Conservation (phyloP, 2,329 filamentous ascomycete species). For the Aspergillus puulaauensis region DNA sequence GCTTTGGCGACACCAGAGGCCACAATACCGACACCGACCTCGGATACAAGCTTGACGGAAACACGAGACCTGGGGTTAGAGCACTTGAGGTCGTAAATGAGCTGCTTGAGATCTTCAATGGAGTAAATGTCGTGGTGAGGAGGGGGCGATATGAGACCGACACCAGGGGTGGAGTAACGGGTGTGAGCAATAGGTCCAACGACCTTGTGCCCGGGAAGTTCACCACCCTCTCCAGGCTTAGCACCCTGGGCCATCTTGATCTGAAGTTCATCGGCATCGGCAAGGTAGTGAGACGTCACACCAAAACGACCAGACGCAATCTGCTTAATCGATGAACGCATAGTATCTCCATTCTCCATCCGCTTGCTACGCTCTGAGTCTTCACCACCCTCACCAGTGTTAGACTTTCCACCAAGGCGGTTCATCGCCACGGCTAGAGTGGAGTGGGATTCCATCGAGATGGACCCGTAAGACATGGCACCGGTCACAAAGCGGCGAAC, state of each 20-base stretch:
- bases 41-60: conserved; percentile 95
- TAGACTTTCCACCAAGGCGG: conserved; percentile 91
- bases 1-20: conserved; percentile 97
- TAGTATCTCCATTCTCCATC: conserved; percentile 89
- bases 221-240: conserved; percentile 96
- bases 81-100: conserved; percentile 97
- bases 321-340: conserved; percentile 97
- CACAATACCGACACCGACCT: conserved; percentile 96
- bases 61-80: conserved; percentile 88
- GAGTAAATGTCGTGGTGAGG: conserved; percentile 99
- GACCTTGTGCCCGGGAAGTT: conserved; percentile 95
- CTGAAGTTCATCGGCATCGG: conserved; percentile 92
- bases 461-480: conserved; percentile 98
- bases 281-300: conserved; percentile 91
- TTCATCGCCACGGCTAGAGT: conserved; percentile 97
- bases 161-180: conserved; percentile 91
- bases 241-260: conserved; percentile 99
- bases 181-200: conserved; percentile 91
- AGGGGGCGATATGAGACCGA: conserved; percentile 92
- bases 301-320: conserved; percentile 94
- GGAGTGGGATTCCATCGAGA: conserved; percentile 97
- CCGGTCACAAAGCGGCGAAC: conserved; percentile 95
- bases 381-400: conserved; percentile 96
- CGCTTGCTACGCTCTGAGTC: conserved; percentile 85
- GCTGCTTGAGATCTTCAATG: conserved; percentile 94